phyloP scores from a whole-genome alignment of 2,329 filamentous ascomycete genomes.

The Dendrostoma leiphaemia region DNA sequence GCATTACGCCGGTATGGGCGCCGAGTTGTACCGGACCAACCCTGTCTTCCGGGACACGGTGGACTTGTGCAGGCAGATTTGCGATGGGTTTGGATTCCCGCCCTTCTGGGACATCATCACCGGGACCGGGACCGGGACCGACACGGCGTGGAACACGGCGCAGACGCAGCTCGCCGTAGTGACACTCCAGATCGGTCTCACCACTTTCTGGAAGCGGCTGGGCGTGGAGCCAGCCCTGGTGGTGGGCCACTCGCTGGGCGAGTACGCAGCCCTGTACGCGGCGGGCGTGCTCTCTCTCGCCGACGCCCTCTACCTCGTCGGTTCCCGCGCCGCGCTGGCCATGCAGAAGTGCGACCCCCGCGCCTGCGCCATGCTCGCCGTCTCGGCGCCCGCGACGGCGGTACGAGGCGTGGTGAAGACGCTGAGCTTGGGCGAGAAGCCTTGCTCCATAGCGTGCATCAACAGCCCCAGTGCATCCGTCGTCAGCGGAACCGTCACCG shows the following conservation, averaged over 20 bases:
- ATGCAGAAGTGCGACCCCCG: constrained; percentile 63
- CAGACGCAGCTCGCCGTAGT: neutral
- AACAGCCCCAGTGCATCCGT: constrained; percentile 76
- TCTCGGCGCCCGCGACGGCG: constrained; percentile 29
- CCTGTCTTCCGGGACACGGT: constrained; percentile 17
- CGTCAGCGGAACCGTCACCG: constrained; percentile 43
- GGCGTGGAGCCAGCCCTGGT: neutral
- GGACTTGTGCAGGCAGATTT: neutral
- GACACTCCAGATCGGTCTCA: constrained; percentile 40
- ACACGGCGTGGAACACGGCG: too few relatives aligned
- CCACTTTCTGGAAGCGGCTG: neutral
- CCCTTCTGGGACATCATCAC: neutral
- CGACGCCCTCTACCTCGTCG: constrained; percentile 71
- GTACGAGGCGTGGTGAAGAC: constrained; percentile 35
- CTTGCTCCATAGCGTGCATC: constrained; percentile 61
- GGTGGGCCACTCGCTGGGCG: constrained; percentile 25
- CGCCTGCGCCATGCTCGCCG: constrained; percentile 59
- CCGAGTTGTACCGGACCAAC: constrained; percentile 10
- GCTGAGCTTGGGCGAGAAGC: constrained; percentile 41
- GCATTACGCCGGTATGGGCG: constrained; percentile 18
- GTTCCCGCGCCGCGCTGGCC: constrained; percentile 62
- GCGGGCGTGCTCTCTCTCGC: constrained; percentile 70
- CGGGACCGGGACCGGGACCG: too few relatives aligned
- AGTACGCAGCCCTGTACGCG: constrained; percentile 67
- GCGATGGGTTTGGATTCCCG: neutral